Base-by-base conservation (phyloP, 176 grass and related monocot genomes). In the Musa schizocarpa region DNA sequence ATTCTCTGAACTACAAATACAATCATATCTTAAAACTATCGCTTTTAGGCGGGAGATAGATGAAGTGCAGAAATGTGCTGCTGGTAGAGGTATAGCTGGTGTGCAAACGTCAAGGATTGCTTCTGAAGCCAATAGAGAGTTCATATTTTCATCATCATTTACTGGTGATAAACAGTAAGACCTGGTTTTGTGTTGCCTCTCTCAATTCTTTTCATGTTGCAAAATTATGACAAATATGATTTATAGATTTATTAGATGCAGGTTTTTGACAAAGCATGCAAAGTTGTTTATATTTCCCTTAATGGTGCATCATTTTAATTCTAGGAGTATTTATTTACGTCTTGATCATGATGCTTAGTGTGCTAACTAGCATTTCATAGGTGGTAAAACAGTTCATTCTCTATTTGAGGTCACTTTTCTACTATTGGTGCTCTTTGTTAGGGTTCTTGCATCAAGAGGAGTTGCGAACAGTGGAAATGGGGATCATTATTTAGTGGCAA, bases 1-100 rank as follows among this genome's bases (percentile, higher is more conserved):
- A 85, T 98, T 98, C 83, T 98, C 94, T 80, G 86, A 93, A 73
- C 86, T 98, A 73, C 94, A 98, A 89, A 98, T 93, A 84, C 90
- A 98, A 65, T 98, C 94, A 74, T 93, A 98, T 82, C 88, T 98
- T 75, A 98, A 91, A 93, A 98, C 90, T 54, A 90, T 98, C 78
- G 89, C 94, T 85, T 98, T 98, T 68, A 83, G 94, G 55, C 74
- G 88, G 81, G 94, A 93, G 83, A 98, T 98, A 85, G 75, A 98
- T 54, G 59, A 93, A 85, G 88, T 98, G 68, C 94, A 93, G 73
- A 90, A 71, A 71, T 81, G 78, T 80, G 82, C 90, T 87, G 75
- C 88, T 78, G 90, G 86, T 53, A 93, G 80, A 61, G 90, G 73
- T 87, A 69, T 89, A 83, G 94, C 83, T 27, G 90, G 90, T 80